These are phyloP conservation scores for Cutaneotrichosporon dermatis DNA, from an alignment of 1,284 basidiomycete species.

Conservation along the genomic window DNA sequence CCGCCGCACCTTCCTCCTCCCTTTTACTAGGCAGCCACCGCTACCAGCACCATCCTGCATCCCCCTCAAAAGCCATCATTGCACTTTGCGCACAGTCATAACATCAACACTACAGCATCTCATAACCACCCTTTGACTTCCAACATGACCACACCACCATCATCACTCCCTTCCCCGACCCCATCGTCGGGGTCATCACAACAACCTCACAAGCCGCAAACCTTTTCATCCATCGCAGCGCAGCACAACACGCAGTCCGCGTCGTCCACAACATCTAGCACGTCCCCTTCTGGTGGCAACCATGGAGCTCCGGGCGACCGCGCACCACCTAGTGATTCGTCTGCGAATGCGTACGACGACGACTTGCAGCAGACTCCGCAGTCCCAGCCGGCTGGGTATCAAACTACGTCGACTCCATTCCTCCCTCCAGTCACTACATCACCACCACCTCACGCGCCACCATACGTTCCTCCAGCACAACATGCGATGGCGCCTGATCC, in stretches of 20 bases:
- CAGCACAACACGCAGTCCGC: constrained; percentile 13
- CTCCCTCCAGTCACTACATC: constrained; percentile 42
- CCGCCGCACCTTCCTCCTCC: not conserved
- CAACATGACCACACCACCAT: constrained; percentile 36
- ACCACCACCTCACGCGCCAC: constrained; percentile 39
- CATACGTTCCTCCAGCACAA: constrained; percentile 44
- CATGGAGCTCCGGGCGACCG: not conserved
- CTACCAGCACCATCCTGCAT: not conserved
- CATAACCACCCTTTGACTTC: not conserved
- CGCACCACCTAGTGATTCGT: constrained; percentile 8
- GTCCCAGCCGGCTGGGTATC: constrained; percentile 8
- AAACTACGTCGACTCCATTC: constrained; percentile 13
- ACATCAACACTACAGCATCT: constrained; percentile 3
- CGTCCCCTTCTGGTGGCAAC: constrained; percentile 13
- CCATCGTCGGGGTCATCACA: constrained; percentile 33
- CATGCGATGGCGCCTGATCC: constrained; percentile 47
- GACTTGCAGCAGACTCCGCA: constrained; percentile 16
- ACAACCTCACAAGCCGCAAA: constrained; percentile 22
- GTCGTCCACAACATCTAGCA: constrained; percentile 20
- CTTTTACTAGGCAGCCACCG: not conserved
- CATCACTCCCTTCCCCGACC: constrained; percentile 34
- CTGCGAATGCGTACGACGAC: constrained; percentile 9
- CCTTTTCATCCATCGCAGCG: constrained; percentile 27
- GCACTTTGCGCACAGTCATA: not conserved
- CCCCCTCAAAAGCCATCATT: constrained; percentile 1